Percentiles rank a stretch among this genome's conserved stretches.
Conservation (phyloP, 495 filamentous ascomycete genomes). For the Talaromyces stipitatus region DNA sequence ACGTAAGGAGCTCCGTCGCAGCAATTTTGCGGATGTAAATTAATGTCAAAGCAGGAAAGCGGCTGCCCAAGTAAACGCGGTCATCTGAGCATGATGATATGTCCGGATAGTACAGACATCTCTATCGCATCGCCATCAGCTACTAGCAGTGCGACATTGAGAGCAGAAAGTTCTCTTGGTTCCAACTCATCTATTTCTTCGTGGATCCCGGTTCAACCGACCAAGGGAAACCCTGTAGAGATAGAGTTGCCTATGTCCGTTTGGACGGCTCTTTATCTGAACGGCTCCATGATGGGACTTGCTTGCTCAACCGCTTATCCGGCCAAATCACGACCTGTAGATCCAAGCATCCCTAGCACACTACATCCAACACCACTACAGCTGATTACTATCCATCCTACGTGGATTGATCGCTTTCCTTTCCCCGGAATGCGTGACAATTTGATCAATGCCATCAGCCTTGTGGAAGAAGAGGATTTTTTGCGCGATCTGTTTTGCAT, state of each 20-base stretch:
- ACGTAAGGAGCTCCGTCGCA: background rate
- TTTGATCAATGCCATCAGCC: constrained; percentile 6
- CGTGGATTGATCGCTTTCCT: constrained; percentile 12
- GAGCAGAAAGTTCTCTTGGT: background rate
- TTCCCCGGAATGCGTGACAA: constrained; percentile 12
- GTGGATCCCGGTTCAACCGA: background rate
- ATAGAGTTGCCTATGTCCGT: background rate
- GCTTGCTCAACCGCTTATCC: background rate
- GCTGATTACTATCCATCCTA: constrained; percentile 7
- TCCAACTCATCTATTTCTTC: background rate
- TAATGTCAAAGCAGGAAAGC: background rate
- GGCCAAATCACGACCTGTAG: background rate
- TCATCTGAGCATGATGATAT: background rate
- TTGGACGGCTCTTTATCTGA: constrained; percentile 1
- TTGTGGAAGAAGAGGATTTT: constrained; percentile 8
- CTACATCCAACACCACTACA: constrained; percentile 9
- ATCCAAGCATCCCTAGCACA: constrained; percentile 2
- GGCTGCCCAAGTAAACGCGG: background rate
- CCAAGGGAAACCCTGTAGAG: background rate
- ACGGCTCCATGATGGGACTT: constrained; percentile 8
- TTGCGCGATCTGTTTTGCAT: constrained; percentile 1
- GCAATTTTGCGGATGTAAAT: background rate
- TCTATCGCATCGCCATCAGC: background rate
- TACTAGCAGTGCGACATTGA: background rate
- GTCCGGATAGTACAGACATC: background rate